Conservation (phyloP, 768 basidiomycete genomes). For the Suillus alpinus region DNA sequence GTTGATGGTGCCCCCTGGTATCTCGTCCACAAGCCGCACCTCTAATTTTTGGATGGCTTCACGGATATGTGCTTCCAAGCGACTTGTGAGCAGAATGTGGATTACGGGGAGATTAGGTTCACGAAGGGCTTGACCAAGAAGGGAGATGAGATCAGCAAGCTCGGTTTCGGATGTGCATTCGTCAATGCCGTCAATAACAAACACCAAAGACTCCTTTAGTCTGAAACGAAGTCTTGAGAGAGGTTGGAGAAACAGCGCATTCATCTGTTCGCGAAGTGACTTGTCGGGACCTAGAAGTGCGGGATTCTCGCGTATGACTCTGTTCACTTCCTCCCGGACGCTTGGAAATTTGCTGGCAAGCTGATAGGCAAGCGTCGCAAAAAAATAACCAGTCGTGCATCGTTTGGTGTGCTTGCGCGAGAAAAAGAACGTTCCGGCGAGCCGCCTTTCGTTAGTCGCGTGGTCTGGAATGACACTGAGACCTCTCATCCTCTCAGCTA, state of each 20-base stretch:
- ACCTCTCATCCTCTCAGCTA: too few species aligned
- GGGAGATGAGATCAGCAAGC: too few species aligned
- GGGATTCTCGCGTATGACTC: background rate
- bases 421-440: too few species aligned
- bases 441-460: too few species aligned
- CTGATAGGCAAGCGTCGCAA: too few species aligned
- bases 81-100: too few species aligned
- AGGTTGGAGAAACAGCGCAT: background rate
- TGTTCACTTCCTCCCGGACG: background rate
- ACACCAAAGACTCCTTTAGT: background rate
- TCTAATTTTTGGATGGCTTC: background rate
- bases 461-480: too few species aligned
- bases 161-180: background rate
- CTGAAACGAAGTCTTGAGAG: background rate
- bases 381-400: too few species aligned
- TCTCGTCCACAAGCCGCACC: background rate
- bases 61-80: background rate
- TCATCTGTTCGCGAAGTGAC: background rate
- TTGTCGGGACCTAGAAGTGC: background rate
- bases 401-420: too few species aligned
- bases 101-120: too few species aligned
- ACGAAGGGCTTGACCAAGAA: too few species aligned
- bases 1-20: background rate
- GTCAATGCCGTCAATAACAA: background rate
- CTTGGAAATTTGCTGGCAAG: background rate